Evolutionary conservation across 805 yeast species (phyloP), one percentile per base, ranked within the genome.

Genomic region (Scheffersomyces coipomensis): DNA sequence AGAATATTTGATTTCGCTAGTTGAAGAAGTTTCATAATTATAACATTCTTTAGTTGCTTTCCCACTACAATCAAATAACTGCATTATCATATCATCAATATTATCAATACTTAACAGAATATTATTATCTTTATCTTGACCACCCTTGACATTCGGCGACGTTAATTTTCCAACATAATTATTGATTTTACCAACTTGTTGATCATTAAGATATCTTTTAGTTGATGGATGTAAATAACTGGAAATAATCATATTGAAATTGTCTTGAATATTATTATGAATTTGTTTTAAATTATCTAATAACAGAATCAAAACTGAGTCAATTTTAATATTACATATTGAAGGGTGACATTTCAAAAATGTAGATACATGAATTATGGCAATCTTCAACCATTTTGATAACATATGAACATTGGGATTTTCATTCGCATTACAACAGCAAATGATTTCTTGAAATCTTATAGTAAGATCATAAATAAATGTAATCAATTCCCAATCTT

Each of bases 41-140:
- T 54, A 44, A 26, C 58, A 52, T 44, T 60, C 65, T 25, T 47
- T 49, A 22, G 51, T 50, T 2, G 57, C 43, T 23, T 45, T 56
- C 5, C 63, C 64, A 6, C 55, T 49, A 38, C 64, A 60, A 32
- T 56, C 50, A 41, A 60, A 60, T 16, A 47, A 40, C 29, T 50
- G 43, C 52, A 57, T 43, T 13, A 58, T 52, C 48, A 52, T 40
- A 19, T 53, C 58, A 37, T 53, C 60, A n/a, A 51, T 21, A 27
- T 38, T 42, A 24, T 34, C 30, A 30, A 4, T 38, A 17, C 19
- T 18, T 17, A 17, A 13, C 16, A 15, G 37, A 4, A 5, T 11
- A 5, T 17, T 5, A 5, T 15, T 15, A 13, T 27, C 30, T 6
- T 32, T 17, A 6, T 18, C 7, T 4, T 12, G 4, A 15, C 13